Evolutionary conservation across 306 rosid genomes (phyloP), one percentile per base, ranked within the genome.

Genomic region (Crotalaria pallida): DNA sequence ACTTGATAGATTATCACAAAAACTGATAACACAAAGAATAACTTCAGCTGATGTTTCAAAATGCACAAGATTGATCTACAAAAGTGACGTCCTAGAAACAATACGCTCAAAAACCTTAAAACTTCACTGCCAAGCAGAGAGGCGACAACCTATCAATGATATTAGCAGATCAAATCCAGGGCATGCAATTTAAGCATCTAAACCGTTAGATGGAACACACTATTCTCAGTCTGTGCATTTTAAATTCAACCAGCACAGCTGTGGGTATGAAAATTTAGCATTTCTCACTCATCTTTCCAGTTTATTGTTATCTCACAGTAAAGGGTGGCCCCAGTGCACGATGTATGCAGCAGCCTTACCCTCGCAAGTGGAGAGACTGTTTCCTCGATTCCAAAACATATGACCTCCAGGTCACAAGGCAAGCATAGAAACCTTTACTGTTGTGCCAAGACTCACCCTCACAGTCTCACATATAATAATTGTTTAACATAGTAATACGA

Each of bases 71-170:
- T 52, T 16, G 5, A 49, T 52, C 58, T 40, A 49, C 24, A 60
- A 72, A 5, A 22, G 9, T 21, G 40, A 60, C 7, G 51, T 49
- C 52, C 69, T 34, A 47, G 15, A 60, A 36, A 50, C 51, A 55
- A 27, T 43, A 44, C n/a, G n/a, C n/a, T n/a, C n/a, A n/a, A n/a
- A n/a, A n/a, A n/a, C 24, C 65, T 34, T 13, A 10, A 65, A 65
- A 47, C 67, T 49, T 48, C 64, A 57, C 15, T 56, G 50, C 44
- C 63, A 47, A 64, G 29, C 43, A 49, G 56, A 48, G 48, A 67
- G 13, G n/a, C n/a, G n/a, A n/a, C n/a, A n/a, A 53, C 3, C 38
- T 16, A 16, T 23, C 21, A 8, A 43, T 33, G 36, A 62, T 19
- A 73, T 31, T 36, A 26, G 43, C 58, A 52, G 5, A 45, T 8